A percentile compares a stretch with the other conserved stretches of the same genome.
Conservation (phyloP, 2,329 filamentous ascomycete genomes). For the Penicillium sp. region DNA sequence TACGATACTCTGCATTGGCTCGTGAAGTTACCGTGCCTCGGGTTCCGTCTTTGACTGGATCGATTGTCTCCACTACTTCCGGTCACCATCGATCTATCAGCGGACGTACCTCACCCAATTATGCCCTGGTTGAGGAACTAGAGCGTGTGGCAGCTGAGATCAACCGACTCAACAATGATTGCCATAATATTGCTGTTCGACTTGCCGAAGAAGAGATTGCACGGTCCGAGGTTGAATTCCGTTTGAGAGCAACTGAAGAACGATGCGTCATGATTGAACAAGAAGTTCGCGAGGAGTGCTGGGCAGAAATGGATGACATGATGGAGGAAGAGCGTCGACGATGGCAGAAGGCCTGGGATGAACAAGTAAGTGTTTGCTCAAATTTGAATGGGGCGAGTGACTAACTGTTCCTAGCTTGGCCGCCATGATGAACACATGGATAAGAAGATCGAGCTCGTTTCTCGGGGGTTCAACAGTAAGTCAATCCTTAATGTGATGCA, state of each 20-base stretch:
- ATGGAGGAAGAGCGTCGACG: conserved; percentile 74
- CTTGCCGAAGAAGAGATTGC: conserved; percentile 72
- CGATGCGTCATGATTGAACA: conserved; percentile 76
- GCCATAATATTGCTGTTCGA: conserved; percentile 72
- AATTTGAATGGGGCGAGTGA: neutral
- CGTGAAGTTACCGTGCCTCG: conserved; percentile 91
- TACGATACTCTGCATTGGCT: conserved; percentile 90
- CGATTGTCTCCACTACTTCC: conserved; percentile 56
- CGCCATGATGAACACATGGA: conserved; percentile 84
- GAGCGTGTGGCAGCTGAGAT: conserved; percentile 83
- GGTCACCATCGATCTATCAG: conserved; percentile 38
- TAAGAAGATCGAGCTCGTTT: conserved; percentile 78
- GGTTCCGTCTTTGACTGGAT: conserved; percentile 78
- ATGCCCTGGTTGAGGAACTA: conserved; percentile 65
- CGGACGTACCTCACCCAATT: conserved; percentile 49
- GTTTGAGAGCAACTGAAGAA: conserved; percentile 67
- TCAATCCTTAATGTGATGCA: neutral
- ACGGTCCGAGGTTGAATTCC: conserved; percentile 72
- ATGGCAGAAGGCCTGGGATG: conserved; percentile 79
- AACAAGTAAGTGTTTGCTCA: conserved; percentile 59
- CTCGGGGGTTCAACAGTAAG: conserved; percentile 57
- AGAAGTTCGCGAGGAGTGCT: conserved; percentile 86
- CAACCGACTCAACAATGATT: conserved; percentile 74
- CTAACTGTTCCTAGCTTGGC: conserved; percentile 54
- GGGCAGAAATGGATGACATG: conserved; percentile 78